Conservation (phyloP, 495 filamentous ascomycete species). For the Neurospora sp. region DNA sequence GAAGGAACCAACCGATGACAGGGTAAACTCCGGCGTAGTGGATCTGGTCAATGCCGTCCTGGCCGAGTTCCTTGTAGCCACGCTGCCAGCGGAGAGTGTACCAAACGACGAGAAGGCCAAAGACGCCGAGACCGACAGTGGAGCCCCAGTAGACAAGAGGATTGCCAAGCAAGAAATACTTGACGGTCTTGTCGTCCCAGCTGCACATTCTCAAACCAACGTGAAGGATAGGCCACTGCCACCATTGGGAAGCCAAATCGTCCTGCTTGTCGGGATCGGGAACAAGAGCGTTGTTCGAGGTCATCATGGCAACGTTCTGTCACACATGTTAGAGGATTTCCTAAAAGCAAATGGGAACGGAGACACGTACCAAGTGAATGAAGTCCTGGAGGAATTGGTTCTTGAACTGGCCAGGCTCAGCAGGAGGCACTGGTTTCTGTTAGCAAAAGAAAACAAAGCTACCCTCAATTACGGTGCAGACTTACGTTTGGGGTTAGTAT, state of each 20-base stretch:
- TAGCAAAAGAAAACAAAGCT: slow-evolving; percentile 1
- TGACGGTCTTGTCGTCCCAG: slow-evolving; percentile 91
- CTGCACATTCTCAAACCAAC: slow-evolving; percentile 97
- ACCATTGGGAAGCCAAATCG: slow-evolving; percentile 90
- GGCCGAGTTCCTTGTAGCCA: slow-evolving; percentile 75
- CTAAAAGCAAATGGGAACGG: neutral
- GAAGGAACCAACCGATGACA: slow-evolving; percentile 85
- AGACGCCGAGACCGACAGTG: slow-evolving; percentile 63
- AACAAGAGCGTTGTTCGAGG: slow-evolving; percentile 95
- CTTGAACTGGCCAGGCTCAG: slow-evolving; percentile 86
- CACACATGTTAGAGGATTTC: slow-evolving; percentile 1
- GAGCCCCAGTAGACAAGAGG: slow-evolving; percentile 93
- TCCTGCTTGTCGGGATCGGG: slow-evolving; percentile 99
- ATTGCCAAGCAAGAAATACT: slow-evolving; percentile 98
- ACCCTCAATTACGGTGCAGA: slow-evolving; percentile 6
- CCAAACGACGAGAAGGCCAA: slow-evolving; percentile 63
- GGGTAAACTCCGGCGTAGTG: slow-evolving; percentile 92
- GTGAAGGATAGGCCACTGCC: slow-evolving; percentile 96
- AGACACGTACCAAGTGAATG: slow-evolving; percentile 54
- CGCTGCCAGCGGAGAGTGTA: slow-evolving; percentile 95
- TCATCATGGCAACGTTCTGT: slow-evolving; percentile 98
- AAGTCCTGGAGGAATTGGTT: slow-evolving; percentile 96
- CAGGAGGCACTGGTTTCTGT: slow-evolving; percentile 63
- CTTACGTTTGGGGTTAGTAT: slow-evolving; percentile 90
- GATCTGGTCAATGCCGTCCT: slow-evolving; percentile 76